Percentiles rank a stretch among this genome's conserved stretches.
phyloP scores from a whole-genome alignment of 495 filamentous ascomycete genomes.

The Achaetomiella virescens region DNA sequence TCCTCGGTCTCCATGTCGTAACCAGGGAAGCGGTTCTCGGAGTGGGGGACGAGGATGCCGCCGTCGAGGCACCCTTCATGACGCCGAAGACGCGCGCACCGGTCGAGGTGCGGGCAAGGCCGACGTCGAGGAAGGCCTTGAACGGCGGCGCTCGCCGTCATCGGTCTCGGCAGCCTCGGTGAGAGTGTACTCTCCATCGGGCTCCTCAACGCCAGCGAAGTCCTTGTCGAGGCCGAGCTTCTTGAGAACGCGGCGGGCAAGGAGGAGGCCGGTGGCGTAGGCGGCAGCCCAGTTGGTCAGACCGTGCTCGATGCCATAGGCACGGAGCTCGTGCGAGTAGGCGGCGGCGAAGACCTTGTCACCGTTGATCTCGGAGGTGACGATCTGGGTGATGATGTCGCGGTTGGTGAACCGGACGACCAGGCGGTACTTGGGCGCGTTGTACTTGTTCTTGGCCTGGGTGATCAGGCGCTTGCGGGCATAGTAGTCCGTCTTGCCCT shows the following conservation, averaged over 20 bases:
- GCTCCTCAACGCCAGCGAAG: slow-evolving; percentile 91
- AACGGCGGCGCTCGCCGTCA: slow-evolving; percentile 87
- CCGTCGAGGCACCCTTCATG: slow-evolving; percentile 99
- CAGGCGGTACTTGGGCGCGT: slow-evolving; percentile 97
- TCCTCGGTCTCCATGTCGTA: slow-evolving; percentile 95
- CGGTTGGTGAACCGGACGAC: slow-evolving; percentile 99
- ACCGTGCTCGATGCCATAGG: slow-evolving; percentile 95
- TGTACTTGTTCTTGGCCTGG: slow-evolving; percentile 99
- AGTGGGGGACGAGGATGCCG: slow-evolving; percentile 95
- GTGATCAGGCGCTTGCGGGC: slow-evolving; percentile 98
- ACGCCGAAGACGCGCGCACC: slow-evolving; percentile 97
- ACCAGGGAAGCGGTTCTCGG: slow-evolving; percentile 97
- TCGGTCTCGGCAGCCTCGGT: slow-evolving; percentile 84
- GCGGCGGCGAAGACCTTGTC: slow-evolving; percentile 93
- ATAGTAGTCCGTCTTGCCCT: slow-evolving; percentile 99
- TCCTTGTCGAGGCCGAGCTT: slow-evolving; percentile 91
- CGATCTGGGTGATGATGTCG: slow-evolving; percentile 96
- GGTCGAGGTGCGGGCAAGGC: slow-evolving; percentile 92
- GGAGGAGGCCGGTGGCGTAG: slow-evolving; percentile 92
- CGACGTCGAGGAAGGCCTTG: slow-evolving; percentile 97
- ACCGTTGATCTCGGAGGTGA: slow-evolving; percentile 91
- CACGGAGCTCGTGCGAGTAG: slow-evolving; percentile 96
- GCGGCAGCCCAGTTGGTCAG: slow-evolving; percentile 99
- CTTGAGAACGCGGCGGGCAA: slow-evolving; percentile 91
- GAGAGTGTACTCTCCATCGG: slow-evolving; percentile 87